Evolutionary conservation across 805 yeast species (phyloP).

Genomic region (Yamadazyma tumulicola): DNA sequence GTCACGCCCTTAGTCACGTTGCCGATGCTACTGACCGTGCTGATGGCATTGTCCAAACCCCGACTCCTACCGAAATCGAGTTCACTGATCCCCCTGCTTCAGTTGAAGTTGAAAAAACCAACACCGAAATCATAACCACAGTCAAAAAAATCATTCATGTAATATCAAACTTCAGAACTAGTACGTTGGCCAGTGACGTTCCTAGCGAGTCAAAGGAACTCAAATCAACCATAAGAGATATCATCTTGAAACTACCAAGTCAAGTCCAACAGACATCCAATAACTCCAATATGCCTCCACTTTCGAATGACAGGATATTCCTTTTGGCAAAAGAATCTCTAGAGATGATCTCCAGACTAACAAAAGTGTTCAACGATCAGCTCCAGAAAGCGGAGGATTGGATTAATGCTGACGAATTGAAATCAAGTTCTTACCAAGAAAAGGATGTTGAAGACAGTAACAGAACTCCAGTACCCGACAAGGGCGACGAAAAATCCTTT

Average conservation of each 20-base stretch:
- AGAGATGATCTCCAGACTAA: constrained; percentile 80
- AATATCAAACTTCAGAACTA: constrained; percentile 67
- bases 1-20: too few species aligned
- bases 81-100: too few species aligned
- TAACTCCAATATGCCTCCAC: constrained; percentile 33
- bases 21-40: too few species aligned
- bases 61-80: constrained; percentile 1
- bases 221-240: constrained; percentile 74
- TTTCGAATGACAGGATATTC: constrained; percentile 73
- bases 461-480: too few species aligned
- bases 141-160: constrained; percentile 84
- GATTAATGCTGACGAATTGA: constrained; percentile 39
- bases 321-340: constrained; percentile 85
- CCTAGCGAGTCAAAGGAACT: constrained; percentile 20
- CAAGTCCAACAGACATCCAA: constrained; percentile 41
- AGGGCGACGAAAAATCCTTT: too few species aligned
- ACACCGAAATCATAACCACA: constrained; percentile 81
- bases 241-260: constrained; percentile 67
- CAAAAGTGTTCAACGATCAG: constrained; percentile 80
- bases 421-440: too few species aligned
- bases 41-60: constrained; percentile 6
- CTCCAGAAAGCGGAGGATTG: constrained; percentile 82
- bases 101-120: constrained; percentile 50
- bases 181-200: constrained; percentile 47
- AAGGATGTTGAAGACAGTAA: too few species aligned